These are phyloP conservation scores for Eudorina sp. DNA, from an alignment of 139 green algal genomes.

Conservation along the genomic window DNA sequence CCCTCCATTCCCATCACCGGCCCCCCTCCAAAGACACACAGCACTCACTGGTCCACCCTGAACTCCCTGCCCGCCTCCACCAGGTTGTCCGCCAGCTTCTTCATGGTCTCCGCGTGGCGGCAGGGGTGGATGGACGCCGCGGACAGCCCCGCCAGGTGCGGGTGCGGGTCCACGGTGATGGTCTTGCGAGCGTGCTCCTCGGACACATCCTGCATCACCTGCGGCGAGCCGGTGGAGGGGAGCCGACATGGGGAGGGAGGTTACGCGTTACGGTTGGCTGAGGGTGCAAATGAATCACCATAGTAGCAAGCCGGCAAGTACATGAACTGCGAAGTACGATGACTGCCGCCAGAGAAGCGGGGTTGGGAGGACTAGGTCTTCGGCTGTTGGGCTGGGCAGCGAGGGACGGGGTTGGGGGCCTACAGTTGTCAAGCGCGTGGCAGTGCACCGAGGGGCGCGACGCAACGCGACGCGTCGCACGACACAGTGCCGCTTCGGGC, in stretches of 20 bases:
- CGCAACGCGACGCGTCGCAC: too few relatives aligned
- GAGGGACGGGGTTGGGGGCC: too few relatives aligned
- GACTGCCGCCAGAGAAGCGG: too few relatives aligned
- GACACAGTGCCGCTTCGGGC: too few relatives aligned
- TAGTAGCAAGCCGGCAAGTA: too few relatives aligned
- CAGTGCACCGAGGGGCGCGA: too few relatives aligned
- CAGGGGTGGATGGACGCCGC: slow-evolving; percentile 93
- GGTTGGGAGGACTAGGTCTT: too few relatives aligned
- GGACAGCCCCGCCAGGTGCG: slow-evolving; percentile 70
- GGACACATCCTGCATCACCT: slow-evolving; percentile 90
- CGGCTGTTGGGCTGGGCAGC: too few relatives aligned
- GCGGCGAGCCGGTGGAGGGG: not conserved
- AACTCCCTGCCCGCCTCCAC: slow-evolving; percentile 72
- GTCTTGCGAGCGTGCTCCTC: slow-evolving; percentile 91
- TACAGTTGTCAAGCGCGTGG: too few relatives aligned
- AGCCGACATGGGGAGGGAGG: not conserved
- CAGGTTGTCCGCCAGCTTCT: slow-evolving; percentile 80
- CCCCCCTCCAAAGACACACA: not conserved
- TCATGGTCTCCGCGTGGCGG: slow-evolving; percentile 85
- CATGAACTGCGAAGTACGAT: too few relatives aligned
- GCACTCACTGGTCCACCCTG: slow-evolving; percentile 81
- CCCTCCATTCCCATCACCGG: not conserved
- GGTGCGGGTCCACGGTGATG: slow-evolving; percentile 90
- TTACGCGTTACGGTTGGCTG: not conserved
- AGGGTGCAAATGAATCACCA: too few relatives aligned